Conservation (phyloP, 208 protist species). For the Leishmania amazonensis region DNA sequence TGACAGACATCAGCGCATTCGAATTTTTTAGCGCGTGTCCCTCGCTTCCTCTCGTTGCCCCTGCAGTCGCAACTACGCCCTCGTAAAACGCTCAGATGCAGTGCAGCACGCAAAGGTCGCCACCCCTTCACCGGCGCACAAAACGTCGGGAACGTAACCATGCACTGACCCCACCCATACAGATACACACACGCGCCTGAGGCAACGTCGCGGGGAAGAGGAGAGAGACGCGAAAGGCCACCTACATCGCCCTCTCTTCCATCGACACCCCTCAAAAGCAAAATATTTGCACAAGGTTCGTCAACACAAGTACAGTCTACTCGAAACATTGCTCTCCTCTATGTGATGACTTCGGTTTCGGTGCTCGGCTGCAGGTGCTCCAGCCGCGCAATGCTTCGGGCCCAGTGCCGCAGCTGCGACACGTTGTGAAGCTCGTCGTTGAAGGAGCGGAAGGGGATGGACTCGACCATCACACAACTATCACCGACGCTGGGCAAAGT, state of each 20-base stretch:
- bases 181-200: not conserved
- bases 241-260: no score
- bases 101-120: not conserved
- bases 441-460: conserved; percentile 16
- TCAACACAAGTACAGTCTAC: no score
- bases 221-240: not conserved
- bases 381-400: conserved; percentile 10
- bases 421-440: conserved; percentile 27
- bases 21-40: not conserved
- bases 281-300: not conserved
- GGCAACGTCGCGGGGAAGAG: not conserved
- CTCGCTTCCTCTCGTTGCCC: not conserved
- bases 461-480: conserved; percentile 8
- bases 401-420: conserved; percentile 33
- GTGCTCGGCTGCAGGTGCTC: conserved; percentile 26
- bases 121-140: not conserved
- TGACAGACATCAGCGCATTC: not conserved
- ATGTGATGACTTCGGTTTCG: conserved; percentile 36
- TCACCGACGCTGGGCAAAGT: conserved; percentile 6
- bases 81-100: not conserved
- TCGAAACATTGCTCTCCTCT: not conserved
- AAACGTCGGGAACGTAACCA: not conserved
- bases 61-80: not conserved
- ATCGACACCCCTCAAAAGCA: no score
- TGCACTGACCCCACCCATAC: not conserved